These are phyloP conservation scores for Phytophthora cactorum DNA, from an alignment of 352 stramenopile genomes.

Conservation along the genomic window DNA sequence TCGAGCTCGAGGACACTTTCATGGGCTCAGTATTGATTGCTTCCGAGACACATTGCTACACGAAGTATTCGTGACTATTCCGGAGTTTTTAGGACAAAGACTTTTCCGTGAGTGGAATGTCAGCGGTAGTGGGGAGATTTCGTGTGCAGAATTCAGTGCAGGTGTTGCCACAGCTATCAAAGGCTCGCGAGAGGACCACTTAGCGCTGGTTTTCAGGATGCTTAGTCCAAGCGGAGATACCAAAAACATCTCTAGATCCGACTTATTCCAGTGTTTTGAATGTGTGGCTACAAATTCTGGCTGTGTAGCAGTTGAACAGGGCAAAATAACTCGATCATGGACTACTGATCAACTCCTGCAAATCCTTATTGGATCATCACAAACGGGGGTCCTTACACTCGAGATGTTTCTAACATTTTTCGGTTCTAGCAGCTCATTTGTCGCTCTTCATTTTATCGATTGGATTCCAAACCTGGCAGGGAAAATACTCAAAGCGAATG, in stretches of 20 bases:
- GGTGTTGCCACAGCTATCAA: conserved; percentile 34
- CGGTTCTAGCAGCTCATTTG: conserved; percentile 1
- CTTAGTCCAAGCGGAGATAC: conserved; percentile 21
- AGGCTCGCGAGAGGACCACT: conserved; percentile 46
- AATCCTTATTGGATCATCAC: too few relatives aligned
- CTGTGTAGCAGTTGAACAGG: conserved; percentile 12
- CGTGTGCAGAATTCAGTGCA: conserved; percentile 46
- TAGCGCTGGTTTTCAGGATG: conserved; percentile 45
- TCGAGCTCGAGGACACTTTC: conserved; percentile 44
- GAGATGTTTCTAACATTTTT: conserved; percentile 13
- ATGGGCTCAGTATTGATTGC: conserved; percentile 32
- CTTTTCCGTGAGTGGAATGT: conserved; percentile 41
- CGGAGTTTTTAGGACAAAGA: conserved; percentile 13
- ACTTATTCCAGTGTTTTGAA: conserved; percentile 6
- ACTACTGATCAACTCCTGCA: too few relatives aligned
- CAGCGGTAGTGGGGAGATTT: conserved; percentile 26
- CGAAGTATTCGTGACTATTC: conserved; percentile 44
- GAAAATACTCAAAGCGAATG: neutral
- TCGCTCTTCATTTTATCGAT: conserved; percentile 28
- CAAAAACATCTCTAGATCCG: conserved; percentile 1
- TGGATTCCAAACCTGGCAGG: conserved; percentile 47
- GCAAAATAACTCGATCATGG: conserved; percentile 2
- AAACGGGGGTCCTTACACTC: neutral
- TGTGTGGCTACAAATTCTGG: conserved; percentile 4
- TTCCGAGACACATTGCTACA: conserved; percentile 50